Conservation (phyloP, 805 yeast genomes). For the Vanderwaltozyma polyspora region DNA sequence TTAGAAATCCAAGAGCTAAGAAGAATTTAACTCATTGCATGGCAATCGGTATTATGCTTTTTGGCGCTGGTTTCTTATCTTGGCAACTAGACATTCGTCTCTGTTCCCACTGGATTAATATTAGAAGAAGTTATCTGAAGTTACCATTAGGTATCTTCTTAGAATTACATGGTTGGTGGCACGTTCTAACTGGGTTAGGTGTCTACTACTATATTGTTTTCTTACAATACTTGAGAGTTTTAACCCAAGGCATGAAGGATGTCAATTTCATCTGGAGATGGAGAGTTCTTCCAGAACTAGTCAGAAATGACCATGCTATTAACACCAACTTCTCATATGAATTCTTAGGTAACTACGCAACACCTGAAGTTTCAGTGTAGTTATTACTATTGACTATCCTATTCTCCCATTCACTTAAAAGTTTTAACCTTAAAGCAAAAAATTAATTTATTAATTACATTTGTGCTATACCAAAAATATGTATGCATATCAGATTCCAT, state of each 20-base stretch:
- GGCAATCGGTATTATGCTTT: conserved; percentile 47
- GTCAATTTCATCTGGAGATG: conserved; percentile 50
- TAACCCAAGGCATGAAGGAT: conserved; percentile 43
- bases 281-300: conserved; percentile 47
- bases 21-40: conserved; percentile 45
- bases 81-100: conserved; percentile 87
- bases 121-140: conserved; percentile 59
- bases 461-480: no score
- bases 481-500: no score
- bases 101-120: conserved; percentile 46
- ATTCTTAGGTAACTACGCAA: conserved; percentile 4
- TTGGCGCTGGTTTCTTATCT: conserved; percentile 62
- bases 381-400: no score
- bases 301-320: conserved; percentile 6
- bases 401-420: no score
- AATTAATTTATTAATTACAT: no score
- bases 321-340: conserved; percentile 2
- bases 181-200: conserved; percentile 72
- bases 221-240: conserved; percentile 61
- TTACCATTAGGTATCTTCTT: conserved; percentile 70
- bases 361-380: background rate
- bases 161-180: conserved; percentile 99
- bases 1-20: conserved; percentile 37
- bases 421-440: no score
- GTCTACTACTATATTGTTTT: conserved; percentile 78